Conservation (phyloP, 2,329 filamentous ascomycete species). For the Ceratocystis diversiconidia region DNA sequence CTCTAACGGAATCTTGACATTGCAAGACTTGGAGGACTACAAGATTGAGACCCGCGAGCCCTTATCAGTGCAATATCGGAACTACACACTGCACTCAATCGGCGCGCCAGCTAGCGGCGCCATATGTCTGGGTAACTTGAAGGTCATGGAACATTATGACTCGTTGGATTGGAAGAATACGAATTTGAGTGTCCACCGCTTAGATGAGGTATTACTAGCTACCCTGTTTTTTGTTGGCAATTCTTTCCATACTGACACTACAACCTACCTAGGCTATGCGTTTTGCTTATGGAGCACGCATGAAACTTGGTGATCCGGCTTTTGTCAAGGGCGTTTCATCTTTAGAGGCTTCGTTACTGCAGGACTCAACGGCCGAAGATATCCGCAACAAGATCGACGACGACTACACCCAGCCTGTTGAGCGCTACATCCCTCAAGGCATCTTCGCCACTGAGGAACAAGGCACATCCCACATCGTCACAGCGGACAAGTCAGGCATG, state of each 20-base stretch:
- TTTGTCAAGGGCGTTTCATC: conserved; percentile 50
- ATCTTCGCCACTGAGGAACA: conserved; percentile 55
- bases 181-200: conserved; percentile 63
- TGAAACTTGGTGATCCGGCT: conserved; percentile 67
- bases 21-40: conserved; percentile 64
- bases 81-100: conserved; percentile 53
- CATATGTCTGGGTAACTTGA: conserved; percentile 61
- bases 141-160: conserved; percentile 66
- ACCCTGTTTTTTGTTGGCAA: background rate
- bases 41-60: conserved; percentile 49
- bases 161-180: conserved; percentile 37
- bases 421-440: conserved; percentile 56
- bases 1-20: conserved; percentile 70
- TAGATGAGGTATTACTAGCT: conserved; percentile 45
- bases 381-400: conserved; percentile 59
- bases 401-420: conserved; percentile 52
- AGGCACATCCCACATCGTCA: conserved; percentile 59
- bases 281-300: conserved; percentile 70
- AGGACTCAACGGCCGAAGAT: conserved; percentile 39
- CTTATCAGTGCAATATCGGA: conserved; percentile 51
- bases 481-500: conserved; percentile 58
- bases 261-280: conserved; percentile 50
- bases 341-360: conserved; percentile 51
- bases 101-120: conserved; percentile 66
- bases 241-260: background rate